phyloP scores from a whole-genome alignment of 805 yeast species.

The Hanseniaspora pseudoguilliermondii region DNA sequence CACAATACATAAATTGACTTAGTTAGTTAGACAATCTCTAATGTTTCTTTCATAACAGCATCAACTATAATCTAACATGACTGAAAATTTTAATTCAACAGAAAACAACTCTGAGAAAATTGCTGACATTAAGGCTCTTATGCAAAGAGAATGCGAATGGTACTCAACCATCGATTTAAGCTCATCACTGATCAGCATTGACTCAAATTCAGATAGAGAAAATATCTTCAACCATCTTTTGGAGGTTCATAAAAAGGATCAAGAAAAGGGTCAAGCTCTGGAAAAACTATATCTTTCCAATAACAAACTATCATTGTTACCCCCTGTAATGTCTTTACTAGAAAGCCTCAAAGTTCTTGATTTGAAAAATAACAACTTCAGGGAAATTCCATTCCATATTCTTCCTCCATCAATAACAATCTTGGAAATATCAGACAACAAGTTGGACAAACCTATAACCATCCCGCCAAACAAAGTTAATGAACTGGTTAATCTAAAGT shows the following conservation, averaged over 20 bases:
- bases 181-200: not conserved
- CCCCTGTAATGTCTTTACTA: slow-evolving; percentile 35
- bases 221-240: not conserved
- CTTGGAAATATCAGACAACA: slow-evolving; percentile 51
- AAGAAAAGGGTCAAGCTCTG: slow-evolving; percentile 21
- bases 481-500: slow-evolving; percentile 36
- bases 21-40: too few species aligned
- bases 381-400: slow-evolving; percentile 35
- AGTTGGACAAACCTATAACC: slow-evolving; percentile 24
- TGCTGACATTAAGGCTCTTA: not conserved
- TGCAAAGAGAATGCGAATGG: slow-evolving; percentile 8
- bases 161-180: slow-evolving; percentile 6
- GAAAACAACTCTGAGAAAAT: not conserved
- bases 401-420: slow-evolving; percentile 39
- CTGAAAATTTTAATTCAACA: not conserved
- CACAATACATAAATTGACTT: too few species aligned
- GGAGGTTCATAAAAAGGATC: slow-evolving; percentile 1
- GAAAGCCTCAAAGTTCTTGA: slow-evolving; percentile 46
- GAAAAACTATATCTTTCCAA: slow-evolving; percentile 44
- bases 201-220: not conserved
- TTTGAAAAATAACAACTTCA: slow-evolving; percentile 47
- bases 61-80: not conserved
- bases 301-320: slow-evolving; percentile 38
- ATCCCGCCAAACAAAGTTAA: slow-evolving; percentile 35
- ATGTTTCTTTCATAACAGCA: not conserved